A percentile compares a stretch with the other conserved stretches of the same genome.
phyloP scores from a whole-genome alignment of 169 alveolate species.

The Toxoplasma gondii region DNA sequence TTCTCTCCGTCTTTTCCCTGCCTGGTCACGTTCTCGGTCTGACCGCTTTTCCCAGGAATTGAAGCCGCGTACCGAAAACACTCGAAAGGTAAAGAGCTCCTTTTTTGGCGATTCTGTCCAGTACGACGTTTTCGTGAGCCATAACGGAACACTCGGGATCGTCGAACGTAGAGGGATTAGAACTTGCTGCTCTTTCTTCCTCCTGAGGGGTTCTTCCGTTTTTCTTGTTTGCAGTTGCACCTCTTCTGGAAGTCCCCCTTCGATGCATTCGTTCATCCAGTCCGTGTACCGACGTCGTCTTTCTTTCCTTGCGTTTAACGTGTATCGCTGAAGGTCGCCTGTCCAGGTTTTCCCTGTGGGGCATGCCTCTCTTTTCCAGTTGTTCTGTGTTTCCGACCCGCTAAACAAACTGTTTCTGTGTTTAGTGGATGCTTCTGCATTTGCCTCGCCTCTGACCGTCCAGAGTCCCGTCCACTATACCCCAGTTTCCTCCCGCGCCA shows the following conservation, averaged over 20 bases:
- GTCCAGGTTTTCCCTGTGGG: neutral
- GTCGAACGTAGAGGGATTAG: neutral
- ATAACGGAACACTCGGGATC: neutral
- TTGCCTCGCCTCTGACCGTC: too few species aligned
- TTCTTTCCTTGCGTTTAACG: neutral
- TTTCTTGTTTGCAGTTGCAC: neutral
- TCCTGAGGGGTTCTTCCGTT: neutral
- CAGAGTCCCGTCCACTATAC: too few species aligned
- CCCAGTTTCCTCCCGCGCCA: too few species aligned
- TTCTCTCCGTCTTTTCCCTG: neutral
- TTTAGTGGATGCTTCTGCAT: too few species aligned
- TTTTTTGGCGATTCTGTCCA: neutral
- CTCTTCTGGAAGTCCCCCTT: neutral
- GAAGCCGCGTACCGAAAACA: neutral
- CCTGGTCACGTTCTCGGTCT: neutral
- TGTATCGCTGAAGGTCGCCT: neutral
- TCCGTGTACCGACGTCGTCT: neutral
- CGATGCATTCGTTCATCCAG: neutral
- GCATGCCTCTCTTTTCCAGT: neutral
- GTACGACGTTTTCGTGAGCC: neutral
- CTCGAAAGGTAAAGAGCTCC: neutral
- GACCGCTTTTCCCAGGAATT: neutral
- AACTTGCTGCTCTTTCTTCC: neutral
- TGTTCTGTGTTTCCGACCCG: neutral
- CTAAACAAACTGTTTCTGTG: too few species aligned